Percentiles rank a stretch among this genome's conserved stretches.
Conservation (phyloP, 2,329 filamentous ascomycete species). For the Penicillium decumbens region DNA sequence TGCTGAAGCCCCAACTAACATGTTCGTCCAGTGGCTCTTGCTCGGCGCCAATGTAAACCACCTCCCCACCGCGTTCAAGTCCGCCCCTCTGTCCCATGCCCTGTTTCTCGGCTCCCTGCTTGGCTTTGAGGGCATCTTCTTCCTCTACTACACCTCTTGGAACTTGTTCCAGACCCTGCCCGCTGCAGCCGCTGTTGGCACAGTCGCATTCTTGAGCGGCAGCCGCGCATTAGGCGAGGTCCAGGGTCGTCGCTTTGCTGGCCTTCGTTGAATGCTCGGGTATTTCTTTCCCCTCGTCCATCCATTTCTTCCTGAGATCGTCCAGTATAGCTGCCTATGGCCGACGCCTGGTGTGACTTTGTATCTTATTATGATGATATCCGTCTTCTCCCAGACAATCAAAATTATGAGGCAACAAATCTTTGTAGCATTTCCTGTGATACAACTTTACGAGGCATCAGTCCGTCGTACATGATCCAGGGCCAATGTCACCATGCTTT, state of each 20-base stretch:
- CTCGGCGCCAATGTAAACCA: constrained; percentile 82
- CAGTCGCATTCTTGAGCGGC: constrained; percentile 76
- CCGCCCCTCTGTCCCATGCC: constrained; percentile 73
- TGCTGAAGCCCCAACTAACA: constrained; percentile 6
- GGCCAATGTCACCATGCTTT: neutral
- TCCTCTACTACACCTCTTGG: constrained; percentile 89
- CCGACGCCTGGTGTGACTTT: constrained; percentile 2
- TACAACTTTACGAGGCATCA: neutral
- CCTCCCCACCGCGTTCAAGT: constrained; percentile 66
- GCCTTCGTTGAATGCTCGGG: constrained; percentile 50
- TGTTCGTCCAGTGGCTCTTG: constrained; percentile 61
- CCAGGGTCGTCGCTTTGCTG: constrained; percentile 77
- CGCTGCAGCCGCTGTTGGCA: constrained; percentile 61
- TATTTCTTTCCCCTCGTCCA: neutral
- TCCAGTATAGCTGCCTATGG: neutral
- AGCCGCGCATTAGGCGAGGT: constrained; percentile 89
- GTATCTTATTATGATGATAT: constrained; percentile 19
- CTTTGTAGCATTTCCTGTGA: neutral
- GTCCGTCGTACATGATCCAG: neutral
- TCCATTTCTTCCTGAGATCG: neutral
- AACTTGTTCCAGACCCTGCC: constrained; percentile 86
- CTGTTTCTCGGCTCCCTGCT: constrained; percentile 84
- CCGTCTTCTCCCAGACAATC: constrained; percentile 5
- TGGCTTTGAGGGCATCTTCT: constrained; percentile 85
- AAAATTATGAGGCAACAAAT: neutral